These are phyloP conservation scores for Elsinoe ampelina DNA, from an alignment of 2,329 filamentous ascomycete genomes.

Conservation along the genomic window DNA sequence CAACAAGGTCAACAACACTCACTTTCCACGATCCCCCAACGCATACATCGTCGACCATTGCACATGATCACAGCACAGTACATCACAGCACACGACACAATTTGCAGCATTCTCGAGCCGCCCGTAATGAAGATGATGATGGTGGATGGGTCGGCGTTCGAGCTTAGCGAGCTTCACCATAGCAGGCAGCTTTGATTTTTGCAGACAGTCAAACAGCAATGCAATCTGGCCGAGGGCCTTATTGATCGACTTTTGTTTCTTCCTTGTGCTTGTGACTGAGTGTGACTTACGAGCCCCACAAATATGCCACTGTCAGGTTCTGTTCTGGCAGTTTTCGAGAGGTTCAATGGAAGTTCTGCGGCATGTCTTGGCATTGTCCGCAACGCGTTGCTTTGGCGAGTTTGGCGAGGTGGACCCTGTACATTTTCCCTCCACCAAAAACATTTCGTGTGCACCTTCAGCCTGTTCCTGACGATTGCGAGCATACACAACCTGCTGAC, in stretches of 20 bases:
- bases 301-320: no score
- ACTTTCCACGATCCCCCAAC: constrained; percentile 7
- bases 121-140: constrained; percentile 12
- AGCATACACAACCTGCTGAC: not conserved
- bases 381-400: not conserved
- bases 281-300: no score
- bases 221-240: constrained; percentile 10
- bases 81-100: not conserved
- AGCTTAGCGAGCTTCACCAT: constrained; percentile 13
- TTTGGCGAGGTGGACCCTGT: constrained; percentile 1
- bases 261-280: not conserved
- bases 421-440: constrained; percentile 10
- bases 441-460: constrained; percentile 11
- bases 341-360: not conserved
- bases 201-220: constrained; percentile 10
- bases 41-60: constrained; percentile 9
- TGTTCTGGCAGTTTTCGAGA: no score
- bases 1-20: not conserved
- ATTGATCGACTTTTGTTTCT: constrained; percentile 2
- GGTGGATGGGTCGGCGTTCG: constrained; percentile 5
- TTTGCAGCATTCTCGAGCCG: constrained; percentile 11
- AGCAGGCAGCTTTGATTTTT: constrained; percentile 12
- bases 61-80: constrained; percentile 8
- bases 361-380: constrained; percentile 4
- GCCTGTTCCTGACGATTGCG: not conserved